Conservation (phyloP, 768 basidiomycete species). For the Coprinopsis cinerea region DNA sequence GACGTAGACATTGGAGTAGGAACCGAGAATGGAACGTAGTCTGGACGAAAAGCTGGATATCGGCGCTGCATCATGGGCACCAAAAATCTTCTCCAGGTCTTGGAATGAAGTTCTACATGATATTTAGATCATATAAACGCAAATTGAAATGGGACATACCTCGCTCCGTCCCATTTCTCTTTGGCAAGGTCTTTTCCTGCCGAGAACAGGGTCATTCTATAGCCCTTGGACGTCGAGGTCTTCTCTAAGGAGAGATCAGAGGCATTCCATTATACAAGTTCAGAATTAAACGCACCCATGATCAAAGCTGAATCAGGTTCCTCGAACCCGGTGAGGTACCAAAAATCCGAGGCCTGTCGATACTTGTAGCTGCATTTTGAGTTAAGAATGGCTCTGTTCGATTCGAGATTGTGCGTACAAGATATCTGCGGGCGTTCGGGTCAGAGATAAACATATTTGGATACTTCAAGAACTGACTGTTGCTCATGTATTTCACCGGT, state of each 20-base stretch:
- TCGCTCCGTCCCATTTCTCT: slow-evolving; percentile 92
- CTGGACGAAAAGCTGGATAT: slow-evolving; percentile 50
- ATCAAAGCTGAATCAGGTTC: slow-evolving; percentile 89
- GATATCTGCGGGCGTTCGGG: slow-evolving; percentile 41
- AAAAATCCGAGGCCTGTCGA: slow-evolving; percentile 87
- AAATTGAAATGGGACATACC: slow-evolving; percentile 25
- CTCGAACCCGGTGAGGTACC: slow-evolving; percentile 94
- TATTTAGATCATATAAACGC: neutral
- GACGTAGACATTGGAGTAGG: slow-evolving; percentile 46
- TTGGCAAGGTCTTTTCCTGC: slow-evolving; percentile 65
- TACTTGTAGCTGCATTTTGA: slow-evolving; percentile 75
- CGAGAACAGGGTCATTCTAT: slow-evolving; percentile 83
- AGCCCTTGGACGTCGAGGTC: slow-evolving; percentile 63
- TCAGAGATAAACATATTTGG: slow-evolving; percentile 9
- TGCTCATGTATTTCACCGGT: slow-evolving; percentile 81
- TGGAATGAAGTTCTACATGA: slow-evolving; percentile 51
- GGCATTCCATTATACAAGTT: neutral
- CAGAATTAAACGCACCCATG: slow-evolving; percentile 45
- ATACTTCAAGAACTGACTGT: slow-evolving; percentile 43
- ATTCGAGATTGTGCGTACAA: slow-evolving; percentile 50
- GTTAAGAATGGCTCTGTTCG: neutral
- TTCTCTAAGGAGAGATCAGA: slow-evolving; percentile 46
- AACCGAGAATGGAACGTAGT: slow-evolving; percentile 48
- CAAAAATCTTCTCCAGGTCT: slow-evolving; percentile 63
- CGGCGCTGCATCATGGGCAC: slow-evolving; percentile 66